A percentile compares a stretch with the other conserved stretches of the same genome.
These are phyloP conservation scores for Davidsoniella eucalypti DNA, from an alignment of 2,329 filamentous ascomycete species.

Conservation along the genomic window DNA sequence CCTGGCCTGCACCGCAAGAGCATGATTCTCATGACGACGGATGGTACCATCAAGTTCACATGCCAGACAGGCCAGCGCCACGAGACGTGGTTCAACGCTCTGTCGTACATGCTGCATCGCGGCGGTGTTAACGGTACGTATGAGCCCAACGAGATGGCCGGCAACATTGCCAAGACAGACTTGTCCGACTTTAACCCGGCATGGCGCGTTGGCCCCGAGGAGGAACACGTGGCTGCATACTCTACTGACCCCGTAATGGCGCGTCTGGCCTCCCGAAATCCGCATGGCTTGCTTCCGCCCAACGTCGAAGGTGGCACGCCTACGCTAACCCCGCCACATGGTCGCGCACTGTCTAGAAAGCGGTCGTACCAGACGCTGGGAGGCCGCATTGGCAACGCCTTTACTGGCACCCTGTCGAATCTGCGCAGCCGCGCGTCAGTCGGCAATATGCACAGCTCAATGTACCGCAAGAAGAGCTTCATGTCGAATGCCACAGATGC, in stretches of 20 bases:
- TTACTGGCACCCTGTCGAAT: conserved; percentile 33
- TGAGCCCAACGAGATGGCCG: conserved; percentile 39
- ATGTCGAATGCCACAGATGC: conserved; percentile 25
- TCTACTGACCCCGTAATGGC: conserved; percentile 5
- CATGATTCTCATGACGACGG: conserved; percentile 75
- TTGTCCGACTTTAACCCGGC: conserved; percentile 70
- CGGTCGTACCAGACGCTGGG: conserved; percentile 33
- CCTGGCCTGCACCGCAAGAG: conserved; percentile 91
- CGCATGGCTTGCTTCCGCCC: conserved; percentile 23
- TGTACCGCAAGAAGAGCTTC: conserved; percentile 11
- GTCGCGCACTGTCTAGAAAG: conserved; percentile 16
- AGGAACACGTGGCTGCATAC: conserved; percentile 10
- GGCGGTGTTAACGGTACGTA: conserved; percentile 42
- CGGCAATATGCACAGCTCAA: conserved; percentile 5
- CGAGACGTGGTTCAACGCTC: conserved; percentile 95
- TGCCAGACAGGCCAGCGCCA: conserved; percentile 86
- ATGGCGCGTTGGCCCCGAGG: conserved; percentile 14
- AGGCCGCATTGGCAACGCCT: conserved; percentile 38
- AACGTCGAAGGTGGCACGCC: conserved; percentile 26
- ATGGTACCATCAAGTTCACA: conserved; percentile 82
- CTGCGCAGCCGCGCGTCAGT: conserved; percentile 31
- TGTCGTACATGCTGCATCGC: conserved; percentile 79
- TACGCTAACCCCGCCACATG: background rate
- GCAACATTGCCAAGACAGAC: conserved; percentile 43
- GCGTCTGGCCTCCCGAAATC: conserved; percentile 6